Base-by-base conservation (phyloP, 1,284 basidiomycete genomes). In the Trametes hirsuta region DNA sequence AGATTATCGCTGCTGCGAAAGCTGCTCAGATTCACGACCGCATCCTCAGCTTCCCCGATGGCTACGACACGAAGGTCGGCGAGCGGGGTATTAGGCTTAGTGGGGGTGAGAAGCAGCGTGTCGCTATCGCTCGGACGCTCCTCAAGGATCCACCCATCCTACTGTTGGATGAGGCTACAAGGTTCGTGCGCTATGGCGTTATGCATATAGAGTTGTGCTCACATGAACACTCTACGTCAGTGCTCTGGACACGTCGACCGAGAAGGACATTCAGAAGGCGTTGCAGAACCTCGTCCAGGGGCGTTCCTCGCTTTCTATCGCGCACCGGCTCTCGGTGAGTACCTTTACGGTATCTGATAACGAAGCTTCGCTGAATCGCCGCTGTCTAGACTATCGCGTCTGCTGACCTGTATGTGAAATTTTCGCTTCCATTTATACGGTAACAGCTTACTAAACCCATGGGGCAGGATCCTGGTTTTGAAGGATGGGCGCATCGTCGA, bases 71-170 rank as follows among this genome's bases (percentile, higher is more conserved):
- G 30, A 79, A 83, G 53, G 89, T 91, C 15, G 90, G 90, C 34
- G 94, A 95, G 75, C 84, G 94, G 34, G 94, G 94, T 35, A 86
- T 95, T 14, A 79, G 92, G 47, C 76, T 96, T 48, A 87, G 86
- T 66, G 86, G 85, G 25, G 85, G 89, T n/a, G 92, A 94, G 76
- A 92, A 92, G 76, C 93, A 95, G 70, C 82, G 91, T 3, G 91
- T 95, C 11, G 90, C 94, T 11, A 89, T 97, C 68, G 94, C 95
- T 0, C 81, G 94, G 51, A 94, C 93, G 2, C 80, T 97, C 49
- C 76, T 93, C 56, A 96, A 96, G 76, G 87, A 91, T 70, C 91
- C 95, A 15, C 91, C 92, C 6, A 86, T 95, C 56, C 74, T 96
- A 42, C 79, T 95, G 14, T 72, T 95, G 50, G 94, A 95, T 72